Evolutionary conservation across 768 basidiomycete species (phyloP).

Genomic region (Leucocoprinus birnbaumii): DNA sequence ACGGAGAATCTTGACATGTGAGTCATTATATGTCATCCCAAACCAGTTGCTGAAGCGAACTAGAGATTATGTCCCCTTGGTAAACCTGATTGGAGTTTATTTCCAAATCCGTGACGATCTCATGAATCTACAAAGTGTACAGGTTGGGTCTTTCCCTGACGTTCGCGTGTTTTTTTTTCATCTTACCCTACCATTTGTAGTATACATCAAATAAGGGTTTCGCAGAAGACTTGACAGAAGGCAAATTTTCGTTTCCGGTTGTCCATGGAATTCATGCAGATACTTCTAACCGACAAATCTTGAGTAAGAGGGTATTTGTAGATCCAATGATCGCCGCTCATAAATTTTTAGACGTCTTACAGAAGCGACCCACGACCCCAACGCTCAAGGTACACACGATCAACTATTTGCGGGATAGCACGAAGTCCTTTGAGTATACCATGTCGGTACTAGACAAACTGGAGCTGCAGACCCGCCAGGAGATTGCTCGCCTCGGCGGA

Average conservation of each 20-base stretch:
- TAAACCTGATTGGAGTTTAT: constrained; percentile 91
- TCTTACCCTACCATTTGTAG: constrained; percentile 32
- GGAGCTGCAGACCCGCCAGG: constrained; percentile 62
- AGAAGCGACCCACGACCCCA: constrained; percentile 80
- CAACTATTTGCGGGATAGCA: constrained; percentile 69
- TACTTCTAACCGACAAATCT: constrained; percentile 70
- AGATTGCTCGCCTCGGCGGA: constrained; percentile 76
- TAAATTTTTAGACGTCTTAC: constrained; percentile 66
- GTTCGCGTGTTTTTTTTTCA: neutral
- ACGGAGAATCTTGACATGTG: constrained; percentile 61
- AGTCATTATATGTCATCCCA: constrained; percentile 15
- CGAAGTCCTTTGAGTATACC: constrained; percentile 88
- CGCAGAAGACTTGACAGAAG: constrained; percentile 93
- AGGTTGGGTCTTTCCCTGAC: constrained; percentile 44
- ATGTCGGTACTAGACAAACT: constrained; percentile 62
- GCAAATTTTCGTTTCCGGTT: constrained; percentile 96
- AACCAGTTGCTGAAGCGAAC: neutral
- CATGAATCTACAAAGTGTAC: constrained; percentile 87
- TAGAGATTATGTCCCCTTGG: constrained; percentile 89
- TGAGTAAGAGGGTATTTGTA: constrained; percentile 50
- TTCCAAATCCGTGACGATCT: constrained; percentile 98
- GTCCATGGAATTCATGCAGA: constrained; percentile 87
- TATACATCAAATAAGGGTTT: constrained; percentile 85
- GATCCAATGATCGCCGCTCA: neutral
- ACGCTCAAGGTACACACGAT: constrained; percentile 82